phyloP scores from a whole-genome alignment of 2,329 filamentous ascomycete genomes.

The Ceratocystis eucalypticola region DNA sequence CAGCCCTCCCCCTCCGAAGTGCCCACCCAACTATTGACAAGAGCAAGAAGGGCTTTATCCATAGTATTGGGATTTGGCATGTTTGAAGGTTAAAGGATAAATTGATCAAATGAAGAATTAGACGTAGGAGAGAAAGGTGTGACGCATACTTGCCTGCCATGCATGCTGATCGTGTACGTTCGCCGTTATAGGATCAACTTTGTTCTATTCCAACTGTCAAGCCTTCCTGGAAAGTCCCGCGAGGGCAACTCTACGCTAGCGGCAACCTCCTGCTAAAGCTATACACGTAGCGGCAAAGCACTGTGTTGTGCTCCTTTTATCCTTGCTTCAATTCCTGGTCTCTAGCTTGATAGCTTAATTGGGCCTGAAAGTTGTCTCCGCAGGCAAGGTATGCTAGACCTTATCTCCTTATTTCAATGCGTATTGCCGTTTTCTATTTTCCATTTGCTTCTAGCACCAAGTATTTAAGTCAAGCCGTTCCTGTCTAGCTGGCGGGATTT shows the following conservation, averaged over 20 bases:
- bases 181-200: not conserved
- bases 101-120: too few relatives aligned
- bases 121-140: too few relatives aligned
- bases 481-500: not conserved
- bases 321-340: not conserved
- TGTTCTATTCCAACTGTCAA: not conserved
- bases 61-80: too few relatives aligned
- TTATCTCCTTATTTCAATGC: too few relatives aligned
- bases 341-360: not conserved
- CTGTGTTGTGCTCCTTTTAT: not conserved
- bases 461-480: not conserved
- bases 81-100: too few relatives aligned
- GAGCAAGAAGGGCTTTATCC: too few relatives aligned
- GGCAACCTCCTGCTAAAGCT: not conserved
- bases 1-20: too few relatives aligned
- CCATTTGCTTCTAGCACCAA: too few relatives aligned
- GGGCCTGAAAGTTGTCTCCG: not conserved
- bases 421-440: not conserved
- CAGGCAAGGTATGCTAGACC: not conserved
- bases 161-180: too few relatives aligned
- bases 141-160: too few relatives aligned
- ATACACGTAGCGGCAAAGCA: not conserved
- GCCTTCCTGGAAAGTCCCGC: not conserved
- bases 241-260: not conserved
- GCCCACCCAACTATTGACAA: too few relatives aligned